Evolutionary conservation across 2,329 filamentous ascomycete species (phyloP), one percentile per base, ranked within the genome.

Genomic region (Aspergillus fructus): DNA sequence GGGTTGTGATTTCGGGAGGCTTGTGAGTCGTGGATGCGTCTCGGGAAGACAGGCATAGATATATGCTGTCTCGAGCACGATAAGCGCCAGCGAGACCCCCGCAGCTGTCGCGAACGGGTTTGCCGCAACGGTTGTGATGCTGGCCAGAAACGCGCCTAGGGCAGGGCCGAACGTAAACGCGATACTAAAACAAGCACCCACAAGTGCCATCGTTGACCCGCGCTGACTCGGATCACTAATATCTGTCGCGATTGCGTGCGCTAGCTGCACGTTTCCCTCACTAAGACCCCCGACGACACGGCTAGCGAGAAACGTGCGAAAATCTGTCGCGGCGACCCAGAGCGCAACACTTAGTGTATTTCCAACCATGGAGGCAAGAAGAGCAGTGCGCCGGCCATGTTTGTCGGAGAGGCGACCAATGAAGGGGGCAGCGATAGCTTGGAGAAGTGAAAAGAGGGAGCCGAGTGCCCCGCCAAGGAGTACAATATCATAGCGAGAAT

Each of bases 161-260:
- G 92, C 92, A 0, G 94, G 94, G 0, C 94, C 94, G 71, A 97
- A 96, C 0, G 94, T 99, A 72, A 99, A 99, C 17, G 94, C 94
- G 65, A 99, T 88, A 60, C 91, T 96, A 78, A 99, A 99, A 78
- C 94, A 97, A 13, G 90, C 93, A 58, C 94, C 94, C 27, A 99
- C 93, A 54, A 99, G 82, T 7, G 94, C 94, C 91, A 99, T 97
- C 42, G 94, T 97, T 19, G 91, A 87, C 21, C 93, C 91, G 27
- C 94, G 86, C 68, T 88, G 89, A 56, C 84, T 83, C 65, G 93
- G 89, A 67, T 96, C 92, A 43, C 91, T 96, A 64, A 99, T 93
- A 73, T 99, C 94, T 40, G 93, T 94, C 17, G 94, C 94, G 73
- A 99, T 97, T 42, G 94, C 93, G 62, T 93, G 94, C 4, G 94